Evolutionary conservation across 495 filamentous ascomycete species (phyloP).

Genomic region (Trichoderma gamsii): DNA sequence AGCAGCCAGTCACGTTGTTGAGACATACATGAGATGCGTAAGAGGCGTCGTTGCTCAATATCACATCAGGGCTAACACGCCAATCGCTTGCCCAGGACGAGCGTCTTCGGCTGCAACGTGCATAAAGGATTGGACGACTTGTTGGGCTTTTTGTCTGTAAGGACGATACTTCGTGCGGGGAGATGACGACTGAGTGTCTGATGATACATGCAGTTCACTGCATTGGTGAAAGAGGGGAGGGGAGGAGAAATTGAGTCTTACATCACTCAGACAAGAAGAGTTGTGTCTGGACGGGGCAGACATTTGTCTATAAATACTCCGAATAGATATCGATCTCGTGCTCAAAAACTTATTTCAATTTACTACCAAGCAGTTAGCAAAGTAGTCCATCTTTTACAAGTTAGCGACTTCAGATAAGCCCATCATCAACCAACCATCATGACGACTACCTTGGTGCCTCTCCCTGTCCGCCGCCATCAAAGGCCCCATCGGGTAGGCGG

Average conservation of each 20-base stretch:
- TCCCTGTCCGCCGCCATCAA: neutral
- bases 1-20: neutral
- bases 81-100: neutral
- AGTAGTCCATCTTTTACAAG: neutral
- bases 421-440: neutral
- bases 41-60: neutral
- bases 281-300: neutral
- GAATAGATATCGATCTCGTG: neutral
- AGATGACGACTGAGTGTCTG: neutral
- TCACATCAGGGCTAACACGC: neutral
- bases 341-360: neutral
- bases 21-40: constrained; percentile 1
- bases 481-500: constrained; percentile 6
- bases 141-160: neutral
- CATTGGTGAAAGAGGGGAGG: neutral
- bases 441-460: neutral
- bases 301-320: neutral
- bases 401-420: neutral
- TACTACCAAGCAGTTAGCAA: neutral
- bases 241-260: neutral
- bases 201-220: neutral
- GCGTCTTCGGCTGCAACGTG: neutral
- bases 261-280: neutral
- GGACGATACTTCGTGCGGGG: neutral
- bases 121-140: neutral